Base-by-base conservation (phyloP, 2,329 filamentous ascomycete species). In the Hymenoscyphus salicellus region DNA sequence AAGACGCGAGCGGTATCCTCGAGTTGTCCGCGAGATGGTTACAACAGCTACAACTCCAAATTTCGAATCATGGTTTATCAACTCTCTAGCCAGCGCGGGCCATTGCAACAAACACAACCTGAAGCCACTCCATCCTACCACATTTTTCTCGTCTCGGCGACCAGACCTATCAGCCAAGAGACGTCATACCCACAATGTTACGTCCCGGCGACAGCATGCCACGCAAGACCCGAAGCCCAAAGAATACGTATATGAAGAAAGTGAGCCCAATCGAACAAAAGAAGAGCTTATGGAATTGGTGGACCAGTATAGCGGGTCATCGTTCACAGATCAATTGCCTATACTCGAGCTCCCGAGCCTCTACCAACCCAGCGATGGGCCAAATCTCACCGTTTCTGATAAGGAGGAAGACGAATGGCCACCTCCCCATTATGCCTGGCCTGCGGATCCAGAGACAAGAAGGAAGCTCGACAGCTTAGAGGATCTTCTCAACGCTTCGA, bases 231-330 rank as follows among this genome's bases (percentile, higher is more conserved):
- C 33, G 28, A 55, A 64, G 26, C 59, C 57, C 11, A 58, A 55
- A 46, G 33, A 55, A 5, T 28, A 36, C 38, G 55, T 20, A 33
- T 58, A 58, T 20, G 14, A 49, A 17, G 52, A 58, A 20, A 55
- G 33, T 6, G 57, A 69, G 46, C 62, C 64, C 46, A 71, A 71
- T 66, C 65, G 61, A n/a, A 73, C 73, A 5, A 75, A 79, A 70
- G 72, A 82, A 28, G 79, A 85, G 58, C 79, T 88, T 32, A 77
- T 87, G 64, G 78, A 77, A 0, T 77, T 87, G 57, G 80, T 89
- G 55, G 80, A 82, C 52, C 78, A 81, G 23, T 82, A 82, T 52
- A 78, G 79, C 55, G 79, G 79, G 58, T 77, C 77, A 20, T 78
- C 78, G 5, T 81, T 83, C 11, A 80, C 86, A 16, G 83, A 86